phyloP scores from a whole-genome alignment of 1,284 basidiomycete genomes.

The Fomitopsis betulina region DNA sequence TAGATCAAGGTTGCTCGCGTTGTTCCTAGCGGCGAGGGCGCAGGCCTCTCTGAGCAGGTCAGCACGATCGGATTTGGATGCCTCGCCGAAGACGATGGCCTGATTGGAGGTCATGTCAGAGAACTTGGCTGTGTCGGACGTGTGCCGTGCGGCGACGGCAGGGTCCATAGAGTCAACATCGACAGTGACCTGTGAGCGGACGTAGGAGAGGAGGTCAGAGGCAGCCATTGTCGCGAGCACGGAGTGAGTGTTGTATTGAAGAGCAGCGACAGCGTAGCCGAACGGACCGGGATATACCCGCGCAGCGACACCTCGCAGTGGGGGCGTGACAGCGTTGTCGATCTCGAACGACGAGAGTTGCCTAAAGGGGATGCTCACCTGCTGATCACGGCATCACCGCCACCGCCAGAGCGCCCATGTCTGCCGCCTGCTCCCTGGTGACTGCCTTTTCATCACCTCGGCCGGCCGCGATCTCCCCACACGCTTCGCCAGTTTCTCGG shows the following conservation, averaged over 20 bases:
- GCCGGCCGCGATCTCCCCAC: not conserved
- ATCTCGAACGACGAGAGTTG: not conserved
- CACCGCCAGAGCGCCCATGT: not conserved
- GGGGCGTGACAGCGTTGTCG: not conserved
- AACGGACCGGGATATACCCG: not conserved
- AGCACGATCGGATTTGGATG: conserved; percentile 29
- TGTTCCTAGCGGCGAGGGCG: conserved; percentile 24
- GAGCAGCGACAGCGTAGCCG: not conserved
- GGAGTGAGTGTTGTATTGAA: not conserved
- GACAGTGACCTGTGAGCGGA: conserved; percentile 33
- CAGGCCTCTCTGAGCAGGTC: conserved; percentile 33
- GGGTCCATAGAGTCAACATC: conserved; percentile 52
- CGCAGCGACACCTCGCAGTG: not conserved
- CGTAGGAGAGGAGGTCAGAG: conserved; percentile 32
- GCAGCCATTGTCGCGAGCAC: conserved; percentile 7
- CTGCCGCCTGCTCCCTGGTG: not conserved
- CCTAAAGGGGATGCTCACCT: not conserved
- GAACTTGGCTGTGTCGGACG: conserved; percentile 28
- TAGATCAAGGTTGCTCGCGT: conserved; percentile 20
- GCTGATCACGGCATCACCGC: not conserved
- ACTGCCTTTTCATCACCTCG: not conserved
- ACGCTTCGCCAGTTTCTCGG: not conserved
- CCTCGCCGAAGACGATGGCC: conserved; percentile 38
- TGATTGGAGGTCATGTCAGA: conserved; percentile 51
- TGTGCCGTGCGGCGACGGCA: conserved; percentile 34